Conservation (phyloP, 495 filamentous ascomycete genomes). For the Penicillium fimorum region DNA sequence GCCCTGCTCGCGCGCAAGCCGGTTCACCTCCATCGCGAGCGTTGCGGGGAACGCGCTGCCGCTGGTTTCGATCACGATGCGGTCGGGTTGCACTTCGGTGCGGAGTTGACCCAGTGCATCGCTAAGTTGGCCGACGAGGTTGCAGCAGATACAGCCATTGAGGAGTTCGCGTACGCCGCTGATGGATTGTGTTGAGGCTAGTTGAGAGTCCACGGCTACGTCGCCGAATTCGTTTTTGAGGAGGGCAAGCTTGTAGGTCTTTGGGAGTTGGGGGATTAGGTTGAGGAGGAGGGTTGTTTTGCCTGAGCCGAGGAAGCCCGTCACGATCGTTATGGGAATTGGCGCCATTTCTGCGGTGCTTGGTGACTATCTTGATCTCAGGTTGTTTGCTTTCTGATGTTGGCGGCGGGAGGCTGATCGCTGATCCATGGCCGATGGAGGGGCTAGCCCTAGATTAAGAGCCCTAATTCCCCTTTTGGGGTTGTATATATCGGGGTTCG, state of each 20-base stretch:
- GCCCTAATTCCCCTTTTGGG: slow-evolving; percentile 7
- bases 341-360: slow-evolving; percentile 48
- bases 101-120: slow-evolving; percentile 73
- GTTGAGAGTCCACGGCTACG: slow-evolving; percentile 85
- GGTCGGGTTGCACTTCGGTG: slow-evolving; percentile 60
- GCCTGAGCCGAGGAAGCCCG: slow-evolving; percentile 90
- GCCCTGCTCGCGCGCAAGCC: slow-evolving; percentile 56
- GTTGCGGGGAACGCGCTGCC: slow-evolving; percentile 88
- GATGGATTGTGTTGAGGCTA: slow-evolving; percentile 76
- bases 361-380: background rate
- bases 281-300: slow-evolving; percentile 93
- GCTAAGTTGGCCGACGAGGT: slow-evolving; percentile 86
- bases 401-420: background rate
- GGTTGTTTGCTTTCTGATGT: slow-evolving; percentile 1
- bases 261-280: slow-evolving; percentile 80
- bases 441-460: slow-evolving; percentile 5
- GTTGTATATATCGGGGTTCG: background rate
- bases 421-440: background rate
- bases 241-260: slow-evolving; percentile 79
- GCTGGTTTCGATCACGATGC: slow-evolving; percentile 90
- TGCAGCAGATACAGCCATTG: slow-evolving; percentile 98
- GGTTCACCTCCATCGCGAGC: slow-evolving; percentile 88
- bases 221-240: slow-evolving; percentile 99
- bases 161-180: slow-evolving; percentile 88
- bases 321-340: slow-evolving; percentile 90